phyloP scores from a whole-genome alignment of 2,329 filamentous ascomycete genomes.

The Niveomyces coronatus region DNA sequence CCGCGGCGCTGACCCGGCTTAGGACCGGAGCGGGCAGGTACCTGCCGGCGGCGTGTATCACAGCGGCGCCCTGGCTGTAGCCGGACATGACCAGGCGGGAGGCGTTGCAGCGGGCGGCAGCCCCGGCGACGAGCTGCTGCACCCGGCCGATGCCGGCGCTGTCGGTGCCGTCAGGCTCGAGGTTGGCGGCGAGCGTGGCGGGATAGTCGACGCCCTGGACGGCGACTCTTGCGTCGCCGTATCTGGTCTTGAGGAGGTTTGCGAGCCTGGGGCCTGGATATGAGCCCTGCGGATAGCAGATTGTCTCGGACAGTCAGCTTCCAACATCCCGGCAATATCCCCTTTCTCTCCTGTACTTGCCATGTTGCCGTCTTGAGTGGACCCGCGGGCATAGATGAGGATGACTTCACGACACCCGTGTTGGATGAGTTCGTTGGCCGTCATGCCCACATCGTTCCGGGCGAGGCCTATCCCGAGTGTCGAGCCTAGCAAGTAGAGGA shows the following conservation, averaged over 20 bases:
- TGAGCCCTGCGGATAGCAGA: conserved; percentile 6
- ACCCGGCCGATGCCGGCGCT: conserved; percentile 22
- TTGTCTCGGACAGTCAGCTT: no score
- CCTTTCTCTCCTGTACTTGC: no score
- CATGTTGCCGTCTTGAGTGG: conserved; percentile 15
- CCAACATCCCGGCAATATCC: no score
- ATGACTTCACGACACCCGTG: conserved; percentile 17
- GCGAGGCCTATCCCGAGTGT: neutral
- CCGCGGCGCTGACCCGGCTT: conserved; percentile 16
- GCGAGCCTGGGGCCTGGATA: conserved; percentile 13
- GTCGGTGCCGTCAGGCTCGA: conserved; percentile 21
- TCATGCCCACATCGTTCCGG: conserved; percentile 1
- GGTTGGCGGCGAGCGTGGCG: conserved; percentile 23
- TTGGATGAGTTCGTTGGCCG: conserved; percentile 16
- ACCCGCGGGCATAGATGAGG: conserved; percentile 17
- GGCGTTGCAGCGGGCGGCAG: conserved; percentile 25
- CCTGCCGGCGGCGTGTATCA: conserved; percentile 19
- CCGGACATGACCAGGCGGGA: conserved; percentile 27
- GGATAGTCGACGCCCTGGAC: conserved; percentile 24
- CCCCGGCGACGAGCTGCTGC: conserved; percentile 23
- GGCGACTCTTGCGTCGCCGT: conserved; percentile 13
- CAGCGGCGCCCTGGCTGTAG: conserved; percentile 27
- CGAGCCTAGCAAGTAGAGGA: neutral
- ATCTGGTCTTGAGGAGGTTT: conserved; percentile 13
- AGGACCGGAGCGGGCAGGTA: conserved; percentile 15